A percentile compares a stretch with the other conserved stretches of the same genome.
Evolutionary conservation across 495 filamentous ascomycete species (phyloP).

Genomic region (Neurospora sp.): DNA sequence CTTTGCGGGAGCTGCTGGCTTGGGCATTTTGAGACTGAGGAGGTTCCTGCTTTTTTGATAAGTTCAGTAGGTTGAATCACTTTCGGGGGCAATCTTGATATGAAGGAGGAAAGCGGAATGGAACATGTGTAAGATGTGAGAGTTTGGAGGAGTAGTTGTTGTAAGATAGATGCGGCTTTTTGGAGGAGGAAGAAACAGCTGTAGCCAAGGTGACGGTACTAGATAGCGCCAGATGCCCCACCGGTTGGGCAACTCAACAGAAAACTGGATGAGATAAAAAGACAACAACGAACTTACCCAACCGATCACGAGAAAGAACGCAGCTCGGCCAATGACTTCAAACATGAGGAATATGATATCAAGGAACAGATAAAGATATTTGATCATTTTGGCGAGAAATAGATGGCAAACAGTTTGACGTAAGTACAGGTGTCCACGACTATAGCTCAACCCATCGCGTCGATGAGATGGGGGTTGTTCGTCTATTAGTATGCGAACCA

Average conservation of each 20-base stretch:
- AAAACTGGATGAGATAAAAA: background rate
- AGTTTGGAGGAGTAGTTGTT: background rate
- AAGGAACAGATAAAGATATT: background rate
- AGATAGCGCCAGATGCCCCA: background rate
- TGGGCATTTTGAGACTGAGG: background rate
- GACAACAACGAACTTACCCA: background rate
- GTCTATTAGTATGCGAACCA: background rate
- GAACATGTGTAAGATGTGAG: background rate
- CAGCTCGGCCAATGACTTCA: background rate
- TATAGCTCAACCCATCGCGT: background rate
- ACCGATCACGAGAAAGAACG: background rate
- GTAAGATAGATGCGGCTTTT: background rate
- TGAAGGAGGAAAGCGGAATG: background rate
- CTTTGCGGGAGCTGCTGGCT: background rate
- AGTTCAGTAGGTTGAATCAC: background rate
- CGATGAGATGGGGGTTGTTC: background rate
- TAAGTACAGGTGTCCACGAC: background rate
- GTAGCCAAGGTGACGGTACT: background rate
- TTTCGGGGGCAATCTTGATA: background rate
- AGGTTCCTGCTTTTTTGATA: background rate
- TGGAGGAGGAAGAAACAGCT: background rate
- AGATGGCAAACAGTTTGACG: background rate
- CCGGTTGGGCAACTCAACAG: background rate
- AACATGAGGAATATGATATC: background rate
- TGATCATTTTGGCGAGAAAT: background rate